phyloP scores from a whole-genome alignment of 371 early-diverging fungal genomes.

The Entomophthora muscae region DNA sequence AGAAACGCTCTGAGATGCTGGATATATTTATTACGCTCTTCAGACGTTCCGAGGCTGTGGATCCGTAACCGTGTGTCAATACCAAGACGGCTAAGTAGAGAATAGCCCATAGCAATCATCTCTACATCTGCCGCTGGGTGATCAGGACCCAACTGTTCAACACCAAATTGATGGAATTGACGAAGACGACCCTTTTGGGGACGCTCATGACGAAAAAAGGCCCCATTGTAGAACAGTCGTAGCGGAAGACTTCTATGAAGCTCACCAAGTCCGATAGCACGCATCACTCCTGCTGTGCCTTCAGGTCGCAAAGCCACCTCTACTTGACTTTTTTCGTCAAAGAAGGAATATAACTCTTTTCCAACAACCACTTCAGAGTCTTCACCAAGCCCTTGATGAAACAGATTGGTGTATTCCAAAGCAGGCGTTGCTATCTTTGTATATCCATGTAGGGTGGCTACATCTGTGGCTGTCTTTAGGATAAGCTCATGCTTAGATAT shows the following conservation, averaged over 20 bases:
- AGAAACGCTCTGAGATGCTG: conserved; percentile 22
- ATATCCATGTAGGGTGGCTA: conserved; percentile 1
- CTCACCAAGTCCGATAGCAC: conserved; percentile 26
- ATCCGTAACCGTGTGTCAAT: conserved; percentile 22
- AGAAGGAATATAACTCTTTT: conserved; percentile 42
- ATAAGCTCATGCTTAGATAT: not conserved
- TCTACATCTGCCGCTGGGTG: conserved; percentile 34
- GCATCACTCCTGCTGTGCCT: conserved; percentile 26
- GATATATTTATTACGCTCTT: conserved; percentile 22
- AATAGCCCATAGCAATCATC: conserved; percentile 24
- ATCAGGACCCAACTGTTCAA: conserved; percentile 26
- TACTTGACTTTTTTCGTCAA: conserved; percentile 23
- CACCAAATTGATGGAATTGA: conserved; percentile 50
- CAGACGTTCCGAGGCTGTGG: conserved; percentile 30
- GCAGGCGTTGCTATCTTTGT: conserved; percentile 27
- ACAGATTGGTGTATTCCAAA: conserved; percentile 34
- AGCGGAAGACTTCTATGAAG: conserved; percentile 23
- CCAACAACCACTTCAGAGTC: conserved; percentile 37
- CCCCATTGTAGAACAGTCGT: conserved; percentile 30
- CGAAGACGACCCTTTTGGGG: conserved; percentile 43
- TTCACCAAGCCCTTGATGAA: conserved; percentile 31
- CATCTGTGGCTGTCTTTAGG: not conserved
- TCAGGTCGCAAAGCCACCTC: conserved; percentile 40
- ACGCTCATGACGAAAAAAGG: conserved; percentile 46
- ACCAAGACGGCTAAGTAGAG: conserved; percentile 19